phyloP scores from a whole-genome alignment of 495 filamentous ascomycete species.

The Daldinia caldariorum region DNA sequence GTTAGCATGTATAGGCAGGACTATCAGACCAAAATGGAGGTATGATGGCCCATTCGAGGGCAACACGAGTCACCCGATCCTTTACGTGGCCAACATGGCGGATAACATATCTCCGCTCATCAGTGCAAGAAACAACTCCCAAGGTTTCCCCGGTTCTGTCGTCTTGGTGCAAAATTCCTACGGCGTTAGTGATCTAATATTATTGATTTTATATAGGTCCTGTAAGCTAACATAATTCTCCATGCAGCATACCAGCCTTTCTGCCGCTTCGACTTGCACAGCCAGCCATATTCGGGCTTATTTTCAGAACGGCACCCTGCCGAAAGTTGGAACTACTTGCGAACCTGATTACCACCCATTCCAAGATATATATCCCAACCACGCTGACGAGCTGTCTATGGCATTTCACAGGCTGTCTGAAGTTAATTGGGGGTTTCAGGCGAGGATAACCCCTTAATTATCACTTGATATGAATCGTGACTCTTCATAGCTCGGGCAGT shows the following conservation, averaged over 20 bases:
- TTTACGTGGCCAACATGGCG: slow-evolving; percentile 64
- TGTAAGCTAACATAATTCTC: background rate
- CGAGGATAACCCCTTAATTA: background rate
- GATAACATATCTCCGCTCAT: slow-evolving; percentile 67
- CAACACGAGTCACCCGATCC: slow-evolving; percentile 63
- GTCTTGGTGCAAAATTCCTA: slow-evolving; percentile 66
- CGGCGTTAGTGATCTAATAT: slow-evolving; percentile 49
- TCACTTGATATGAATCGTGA: background rate
- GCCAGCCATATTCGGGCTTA: slow-evolving; percentile 48
- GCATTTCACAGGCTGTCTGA: slow-evolving; percentile 32
- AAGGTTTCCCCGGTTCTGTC: slow-evolving; percentile 60
- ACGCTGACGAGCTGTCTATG: slow-evolving; percentile 19
- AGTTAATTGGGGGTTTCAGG: slow-evolving; percentile 19
- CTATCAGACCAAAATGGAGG: slow-evolving; percentile 66
- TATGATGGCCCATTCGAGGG: slow-evolving; percentile 58
- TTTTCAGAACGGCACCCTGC: slow-evolving; percentile 51
- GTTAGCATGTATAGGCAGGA: slow-evolving; percentile 67
- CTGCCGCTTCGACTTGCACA: slow-evolving; percentile 50
- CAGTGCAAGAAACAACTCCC: slow-evolving; percentile 61
- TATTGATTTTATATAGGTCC: background rate
- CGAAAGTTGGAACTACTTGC: slow-evolving; percentile 45
- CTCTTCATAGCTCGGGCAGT: background rate
- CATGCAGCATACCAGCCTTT: slow-evolving; percentile 50
- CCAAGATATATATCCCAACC: slow-evolving; percentile 12
- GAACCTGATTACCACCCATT: slow-evolving; percentile 47